Evolutionary conservation across 306 rosid species (phyloP), one percentile per base, ranked within the genome.

Genomic region (Lagenaria siceraria): DNA sequence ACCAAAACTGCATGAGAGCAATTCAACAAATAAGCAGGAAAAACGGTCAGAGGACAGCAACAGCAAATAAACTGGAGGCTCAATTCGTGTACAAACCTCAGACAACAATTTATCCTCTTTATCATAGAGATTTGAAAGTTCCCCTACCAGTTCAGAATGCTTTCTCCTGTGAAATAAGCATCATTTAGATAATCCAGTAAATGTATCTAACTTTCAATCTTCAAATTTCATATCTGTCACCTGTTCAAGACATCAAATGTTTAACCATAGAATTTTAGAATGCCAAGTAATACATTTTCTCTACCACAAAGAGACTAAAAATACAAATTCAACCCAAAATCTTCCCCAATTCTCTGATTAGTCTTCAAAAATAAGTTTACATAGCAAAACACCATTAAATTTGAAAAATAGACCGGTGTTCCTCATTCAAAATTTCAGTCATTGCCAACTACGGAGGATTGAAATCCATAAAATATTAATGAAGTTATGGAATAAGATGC

Each of bases 101-200:
- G 97, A 89, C 60, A 90, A 82, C 81, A 95, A 83, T 78, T 90
- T 95, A 79, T 92, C 93, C 80, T 92, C 99, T 80, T 88, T 87
- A 80, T 84, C 88, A 83, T 89, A 88, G 80, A 91, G 94, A 89
- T 89, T 89, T 27, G 97, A 95, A 78, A 95, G 88, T 79, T 95
- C 99, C 80, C 91, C 93, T 22, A 77, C 87, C 88, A 95, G 81
- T 79, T 95, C 99, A 10, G 92, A 88, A 86, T 95, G 96, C 82
- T 95, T 95, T 86, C 97, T 90, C 97, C 99, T 95, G 96, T 17
- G 38, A 70, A 77, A 43, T 68, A 66, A 64, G 7, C 14, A 66
- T 55, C 71, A 55, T 65, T 35, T 42, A 19, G 62, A 18, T 25
- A 76, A 52, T 19, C 48, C 60, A 52, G 35, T 22, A 40, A 71